Evolutionary conservation across 2,329 filamentous ascomycete species (phyloP), one percentile per base, ranked within the genome.

Genomic region (Metarhizium humberi): DNA sequence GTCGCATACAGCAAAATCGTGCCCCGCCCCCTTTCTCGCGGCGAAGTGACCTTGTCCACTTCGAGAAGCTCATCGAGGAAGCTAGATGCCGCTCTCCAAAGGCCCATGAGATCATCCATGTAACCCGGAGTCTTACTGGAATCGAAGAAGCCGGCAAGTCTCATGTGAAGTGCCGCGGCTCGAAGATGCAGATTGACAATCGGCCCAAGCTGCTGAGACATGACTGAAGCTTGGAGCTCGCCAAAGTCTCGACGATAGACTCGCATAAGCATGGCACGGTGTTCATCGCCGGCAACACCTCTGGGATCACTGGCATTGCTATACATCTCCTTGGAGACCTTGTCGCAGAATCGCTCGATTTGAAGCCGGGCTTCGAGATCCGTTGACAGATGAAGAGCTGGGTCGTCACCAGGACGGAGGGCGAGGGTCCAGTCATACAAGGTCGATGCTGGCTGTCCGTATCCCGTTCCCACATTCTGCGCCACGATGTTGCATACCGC

Each of bases 401-500:
- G 78, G 48, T 80, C 78, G 58, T 84, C 80, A 50, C 81, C 81
- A 1, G 81, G 78, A 51, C 81, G 75, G 62, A 81, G 75, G 49
- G 79, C 84, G 57, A 87, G 74, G 2, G 84, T 92, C 80, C 82
- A 91, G 69, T 87, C 88, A 70, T 87, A 92, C 50, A 86, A 76
- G 52, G 84, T 90, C 49, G 87, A 88, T 5, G 88, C 87, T 7
- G 89, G 88, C 66, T 92, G 88, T 6, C 88, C 88, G 63, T 91
- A 90, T 20, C 88, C 88, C 4, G 89, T 92, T n/a, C 87, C 88
- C 47, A 92, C 82, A 55, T 84, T 85, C 64, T 92, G 88, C 25
- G 88, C 85, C 38, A 92, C 88, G 60, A 92, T 87, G 66, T 94
- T 94, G 73, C 88, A 90, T 4, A 90, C 86, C 1, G 88, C 88